Conservation (phyloP, 139 green algal genomes). For the Coelastrella sp. region DNA sequence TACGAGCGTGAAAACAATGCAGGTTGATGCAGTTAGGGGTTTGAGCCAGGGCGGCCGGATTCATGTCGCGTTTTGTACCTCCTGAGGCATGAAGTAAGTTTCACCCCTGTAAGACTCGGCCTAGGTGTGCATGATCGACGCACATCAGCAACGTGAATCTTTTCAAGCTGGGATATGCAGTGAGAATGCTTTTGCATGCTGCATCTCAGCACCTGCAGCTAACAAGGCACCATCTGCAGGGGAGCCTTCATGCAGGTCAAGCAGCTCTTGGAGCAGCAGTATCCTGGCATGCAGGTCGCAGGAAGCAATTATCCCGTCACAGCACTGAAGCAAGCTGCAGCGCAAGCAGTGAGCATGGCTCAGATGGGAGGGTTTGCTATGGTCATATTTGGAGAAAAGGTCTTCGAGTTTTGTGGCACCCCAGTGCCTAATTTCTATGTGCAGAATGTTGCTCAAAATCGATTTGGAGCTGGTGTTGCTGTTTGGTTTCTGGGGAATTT, state of each 20-base stretch:
- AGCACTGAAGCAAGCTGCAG: slow-evolving; percentile 45
- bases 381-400: slow-evolving; percentile 56
- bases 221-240: slow-evolving; percentile 39
- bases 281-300: slow-evolving; percentile 61
- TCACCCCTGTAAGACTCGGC: not conserved
- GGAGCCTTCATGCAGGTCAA: slow-evolving; percentile 76
- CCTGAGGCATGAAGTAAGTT: slow-evolving; percentile 74
- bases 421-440: slow-evolving; percentile 27
- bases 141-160: not conserved
- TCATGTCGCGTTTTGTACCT: slow-evolving; percentile 72
- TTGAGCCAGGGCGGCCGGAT: slow-evolving; percentile 54
- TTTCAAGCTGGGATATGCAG: not conserved
- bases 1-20: not conserved
- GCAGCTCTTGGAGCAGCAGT: slow-evolving; percentile 65
- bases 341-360: slow-evolving; percentile 43
- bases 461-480: slow-evolving; percentile 48
- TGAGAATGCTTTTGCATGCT: not conserved
- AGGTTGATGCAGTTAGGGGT: slow-evolving; percentile 16
- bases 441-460: slow-evolving; percentile 44
- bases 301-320: slow-evolving; percentile 65
- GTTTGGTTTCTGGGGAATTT: slow-evolving; percentile 78
- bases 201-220: not conserved
- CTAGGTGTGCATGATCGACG: not conserved
- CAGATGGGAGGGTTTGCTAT: slow-evolving; percentile 65
- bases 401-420: slow-evolving; percentile 47